phyloP scores from a whole-genome alignment of 371 early-diverging fungal genomes.

The Cokeromyces recurvatus region DNA sequence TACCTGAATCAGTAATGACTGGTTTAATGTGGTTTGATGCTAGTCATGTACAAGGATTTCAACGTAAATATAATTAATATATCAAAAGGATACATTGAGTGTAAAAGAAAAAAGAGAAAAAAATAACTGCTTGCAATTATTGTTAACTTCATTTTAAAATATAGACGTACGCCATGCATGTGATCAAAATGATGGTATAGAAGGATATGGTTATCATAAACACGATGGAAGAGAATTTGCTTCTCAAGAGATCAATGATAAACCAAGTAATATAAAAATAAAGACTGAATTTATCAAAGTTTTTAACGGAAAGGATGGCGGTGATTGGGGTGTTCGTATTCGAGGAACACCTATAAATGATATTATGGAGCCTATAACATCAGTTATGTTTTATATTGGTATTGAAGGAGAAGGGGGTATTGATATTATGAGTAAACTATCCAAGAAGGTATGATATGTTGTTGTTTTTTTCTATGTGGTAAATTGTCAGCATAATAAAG shows the following conservation, averaged over 20 bases:
- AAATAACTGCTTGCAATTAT: too few relatives aligned
- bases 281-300: slow-evolving; percentile 81
- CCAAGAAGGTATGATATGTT: slow-evolving; percentile 34
- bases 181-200: slow-evolving; percentile 77
- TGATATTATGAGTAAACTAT: slow-evolving; percentile 38
- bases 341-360: slow-evolving; percentile 57
- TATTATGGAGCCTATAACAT: slow-evolving; percentile 22
- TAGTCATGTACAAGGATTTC: slow-evolving; percentile 46
- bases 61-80: slow-evolving; percentile 32
- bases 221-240: slow-evolving; percentile 87
- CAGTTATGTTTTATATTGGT: slow-evolving; percentile 63
- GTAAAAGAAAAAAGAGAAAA: neutral
- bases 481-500: neutral
- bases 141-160: neutral
- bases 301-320: slow-evolving; percentile 62
- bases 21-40: slow-evolving; percentile 93
- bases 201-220: slow-evolving; percentile 82
- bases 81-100: neutral
- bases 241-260: slow-evolving; percentile 73
- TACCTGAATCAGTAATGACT: slow-evolving; percentile 75
- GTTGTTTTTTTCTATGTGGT: too few relatives aligned
- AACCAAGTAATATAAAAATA: slow-evolving; percentile 62
- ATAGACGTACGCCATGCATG: slow-evolving; percentile 82
- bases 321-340: slow-evolving; percentile 86
- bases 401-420: slow-evolving; percentile 66